Evolutionary conservation across 768 basidiomycete species (phyloP).

Genomic region (Amanita muscaria): DNA sequence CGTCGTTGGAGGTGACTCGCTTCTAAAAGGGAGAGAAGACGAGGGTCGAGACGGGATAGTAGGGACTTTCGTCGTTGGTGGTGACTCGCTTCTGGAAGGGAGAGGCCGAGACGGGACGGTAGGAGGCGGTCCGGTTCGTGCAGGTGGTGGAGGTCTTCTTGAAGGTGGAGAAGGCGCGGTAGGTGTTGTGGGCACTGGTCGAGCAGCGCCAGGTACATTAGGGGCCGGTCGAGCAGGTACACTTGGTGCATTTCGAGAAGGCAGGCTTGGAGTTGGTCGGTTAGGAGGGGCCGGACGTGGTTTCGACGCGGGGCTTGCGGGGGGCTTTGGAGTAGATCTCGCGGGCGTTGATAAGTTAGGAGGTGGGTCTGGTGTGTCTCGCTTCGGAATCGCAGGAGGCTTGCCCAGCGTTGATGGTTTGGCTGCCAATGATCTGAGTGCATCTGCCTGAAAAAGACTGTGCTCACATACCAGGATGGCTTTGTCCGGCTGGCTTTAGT

Average conservation of each 20-base stretch:
- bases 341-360: conserved; percentile 22
- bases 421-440: conserved; percentile 25
- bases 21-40: conserved; percentile 33
- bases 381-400: conserved; percentile 56
- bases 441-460: conserved; percentile 8
- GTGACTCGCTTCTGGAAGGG: conserved; percentile 29
- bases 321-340: conserved; percentile 14
- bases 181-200: conserved; percentile 19
- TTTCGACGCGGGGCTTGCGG: conserved; percentile 16
- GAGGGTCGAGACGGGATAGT: conserved; percentile 30
- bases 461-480: conserved; percentile 43
- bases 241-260: conserved; percentile 25
- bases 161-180: conserved; percentile 31
- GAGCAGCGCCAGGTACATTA: conserved; percentile 22
- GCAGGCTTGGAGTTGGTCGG: conserved; percentile 24
- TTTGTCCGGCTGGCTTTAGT: conserved; percentile 70
- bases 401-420: conserved; percentile 58
- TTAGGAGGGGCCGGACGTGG: conserved; percentile 25
- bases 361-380: conserved; percentile 23
- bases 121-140: conserved; percentile 25
- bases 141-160: conserved; percentile 31
- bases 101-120: conserved; percentile 31
- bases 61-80: conserved; percentile 23
- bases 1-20: conserved; percentile 23
- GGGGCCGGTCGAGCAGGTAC: conserved; percentile 23